phyloP scores from a whole-genome alignment of 345 rosid species.

The Hibiscus trionum region DNA sequence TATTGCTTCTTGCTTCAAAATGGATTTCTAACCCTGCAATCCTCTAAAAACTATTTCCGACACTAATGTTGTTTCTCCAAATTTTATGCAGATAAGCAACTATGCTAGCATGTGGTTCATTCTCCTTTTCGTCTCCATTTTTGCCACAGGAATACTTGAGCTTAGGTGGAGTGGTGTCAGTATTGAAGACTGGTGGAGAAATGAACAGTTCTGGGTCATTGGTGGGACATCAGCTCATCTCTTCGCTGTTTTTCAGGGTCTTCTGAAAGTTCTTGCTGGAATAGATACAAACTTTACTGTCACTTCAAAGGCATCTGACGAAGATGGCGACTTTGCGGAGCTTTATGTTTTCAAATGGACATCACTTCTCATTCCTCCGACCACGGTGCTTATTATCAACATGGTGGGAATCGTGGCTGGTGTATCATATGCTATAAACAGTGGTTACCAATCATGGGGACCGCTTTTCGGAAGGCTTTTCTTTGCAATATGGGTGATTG shows the following conservation, averaged over 20 bases:
- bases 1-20: neutral
- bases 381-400: slow-evolving; percentile 85
- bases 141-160: slow-evolving; percentile 83
- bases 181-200: slow-evolving; percentile 99
- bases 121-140: slow-evolving; percentile 84
- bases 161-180: slow-evolving; percentile 94
- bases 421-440: slow-evolving; percentile 85
- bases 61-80: neutral
- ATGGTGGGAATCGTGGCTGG: slow-evolving; percentile 95
- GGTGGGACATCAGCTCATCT: slow-evolving; percentile 99
- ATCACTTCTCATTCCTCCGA: slow-evolving; percentile 94
- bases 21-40: neutral
- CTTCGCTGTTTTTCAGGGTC: slow-evolving; percentile 97
- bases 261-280: slow-evolving; percentile 91
- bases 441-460: slow-evolving; percentile 99
- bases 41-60: neutral
- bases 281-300: slow-evolving; percentile 97
- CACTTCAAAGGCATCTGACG: slow-evolving; percentile 91
- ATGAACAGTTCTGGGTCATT: slow-evolving; percentile 98
- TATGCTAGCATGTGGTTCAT: slow-evolving; percentile 97
- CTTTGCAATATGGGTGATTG: slow-evolving; percentile 95
- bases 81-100: slow-evolving; percentile 81
- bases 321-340: slow-evolving; percentile 92
- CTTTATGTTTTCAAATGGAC: slow-evolving; percentile 99
- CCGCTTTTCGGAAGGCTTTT: slow-evolving; percentile 94